Base-by-base conservation (phyloP, 306 rosid genomes). In the Cicer chorassanicum region DNA sequence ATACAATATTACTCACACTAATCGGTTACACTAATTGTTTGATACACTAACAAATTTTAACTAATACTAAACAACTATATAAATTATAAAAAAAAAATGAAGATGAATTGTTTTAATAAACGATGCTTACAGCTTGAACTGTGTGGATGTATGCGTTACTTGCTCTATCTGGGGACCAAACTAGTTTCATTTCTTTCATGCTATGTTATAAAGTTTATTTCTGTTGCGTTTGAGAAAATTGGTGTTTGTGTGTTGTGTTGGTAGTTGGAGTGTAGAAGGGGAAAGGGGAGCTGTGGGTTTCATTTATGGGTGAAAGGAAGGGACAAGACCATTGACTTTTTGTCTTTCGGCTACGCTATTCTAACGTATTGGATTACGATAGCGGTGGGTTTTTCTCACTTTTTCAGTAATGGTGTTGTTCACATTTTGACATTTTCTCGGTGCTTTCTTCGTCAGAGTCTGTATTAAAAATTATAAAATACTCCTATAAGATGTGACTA, bases 121-220 rank as follows among this genome's bases (percentile, higher is more conserved):
- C 15, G 21, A 49, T n/a, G 21, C 92, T 88, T 81, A 91, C 92
- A 0, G 89, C 83, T 92, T 85, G 82, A 69, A 94, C 96, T 7
- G 99, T 92, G 43, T 90, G 92, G 81, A 94, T 85, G 83, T 94
- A 94, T 71, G 99, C 91, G 43, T 84, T 89, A 7, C 92, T 83
- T 65, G 99, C 99, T 36, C 79, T 87, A 29, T 94, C 99, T 2
- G 96, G 95, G 0, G 97, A 94, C 99, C 99, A 94, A 70, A 78
- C 78, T n/a, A 90, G 88, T 82, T 94, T 94, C 99, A 94, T 91
- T 61, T 74, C 45, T 8, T 69, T 29, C 15, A 2, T 49, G 24
- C 10, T 29, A 29, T 54, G 64, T 24, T 24, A 8, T 11, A 24
- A 57, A 21, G 64, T 57, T 57, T 57, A 4, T 50, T 9, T 10